Conservation (phyloP, 2,329 filamentous ascomycete species). For the Pseudogymnoascus pannorum region DNA sequence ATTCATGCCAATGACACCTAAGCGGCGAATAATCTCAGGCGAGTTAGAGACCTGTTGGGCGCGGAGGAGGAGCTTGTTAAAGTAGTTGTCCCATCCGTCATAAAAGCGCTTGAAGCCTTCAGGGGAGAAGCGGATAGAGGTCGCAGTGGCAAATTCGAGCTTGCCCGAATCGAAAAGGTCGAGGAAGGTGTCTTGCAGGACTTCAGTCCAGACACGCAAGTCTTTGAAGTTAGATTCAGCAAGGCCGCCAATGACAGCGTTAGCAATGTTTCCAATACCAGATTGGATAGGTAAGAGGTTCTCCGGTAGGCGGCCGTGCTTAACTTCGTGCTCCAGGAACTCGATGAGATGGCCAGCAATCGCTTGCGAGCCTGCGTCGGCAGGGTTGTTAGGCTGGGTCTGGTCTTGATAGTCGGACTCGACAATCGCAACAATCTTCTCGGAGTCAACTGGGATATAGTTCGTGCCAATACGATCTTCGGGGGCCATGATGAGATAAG, state of each 20-base stretch:
- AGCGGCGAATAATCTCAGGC: constrained; percentile 79
- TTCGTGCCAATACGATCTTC: constrained; percentile 81
- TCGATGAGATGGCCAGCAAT: constrained; percentile 80
- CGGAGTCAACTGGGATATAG: constrained; percentile 75
- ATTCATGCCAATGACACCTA: constrained; percentile 92
- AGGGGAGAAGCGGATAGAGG: constrained; percentile 83
- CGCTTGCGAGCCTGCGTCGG: constrained; percentile 62
- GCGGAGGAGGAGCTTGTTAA: constrained; percentile 75
- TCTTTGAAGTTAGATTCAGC: constrained; percentile 76
- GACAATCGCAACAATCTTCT: constrained; percentile 76
- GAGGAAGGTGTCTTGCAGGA: constrained; percentile 86
- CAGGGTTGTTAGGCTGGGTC: constrained; percentile 66
- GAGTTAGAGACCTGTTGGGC: constrained; percentile 85
- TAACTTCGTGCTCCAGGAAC: constrained; percentile 78
- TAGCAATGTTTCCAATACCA: constrained; percentile 89
- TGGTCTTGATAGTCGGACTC: constrained; percentile 78
- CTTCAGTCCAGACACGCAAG: constrained; percentile 89
- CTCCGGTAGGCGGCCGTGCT: constrained; percentile 65
- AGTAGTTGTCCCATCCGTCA: constrained; percentile 72
- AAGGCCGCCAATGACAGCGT: constrained; percentile 80
- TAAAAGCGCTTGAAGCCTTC: constrained; percentile 91
- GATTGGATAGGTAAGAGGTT: constrained; percentile 77
- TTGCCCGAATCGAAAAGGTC: constrained; percentile 86
- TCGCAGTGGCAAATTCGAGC: constrained; percentile 84
- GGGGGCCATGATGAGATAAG: constrained; percentile 76